A percentile compares a stretch with the other conserved stretches of the same genome.
Conservation (phyloP, 192 early-diverging fungal species). For the Linnemannia schmuckeri region DNA sequence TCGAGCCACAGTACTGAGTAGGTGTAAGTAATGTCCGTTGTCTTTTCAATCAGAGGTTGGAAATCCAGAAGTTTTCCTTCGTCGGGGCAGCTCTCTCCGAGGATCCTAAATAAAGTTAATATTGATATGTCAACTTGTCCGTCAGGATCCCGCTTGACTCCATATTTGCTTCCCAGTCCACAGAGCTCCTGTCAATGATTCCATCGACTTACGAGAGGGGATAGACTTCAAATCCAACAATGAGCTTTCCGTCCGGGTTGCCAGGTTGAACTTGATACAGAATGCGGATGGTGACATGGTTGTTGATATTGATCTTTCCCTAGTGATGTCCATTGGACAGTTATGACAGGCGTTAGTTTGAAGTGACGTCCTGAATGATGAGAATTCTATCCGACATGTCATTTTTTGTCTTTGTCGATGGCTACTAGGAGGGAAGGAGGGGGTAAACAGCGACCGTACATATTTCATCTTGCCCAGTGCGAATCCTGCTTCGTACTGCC, state of each 20-base stretch:
- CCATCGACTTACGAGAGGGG: conserved; percentile 63
- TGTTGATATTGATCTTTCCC: conserved; percentile 68
- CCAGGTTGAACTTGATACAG: conserved; percentile 60
- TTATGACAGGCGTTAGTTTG: background rate
- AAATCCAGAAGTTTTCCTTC: conserved; percentile 25
- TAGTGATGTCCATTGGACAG: background rate
- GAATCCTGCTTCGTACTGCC: conserved; percentile 67
- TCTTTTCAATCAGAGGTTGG: conserved; percentile 35
- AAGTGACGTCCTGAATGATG: background rate
- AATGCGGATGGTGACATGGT: conserved; percentile 71
- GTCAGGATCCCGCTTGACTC: background rate
- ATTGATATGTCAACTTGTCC: background rate
- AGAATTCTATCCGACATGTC: background rate
- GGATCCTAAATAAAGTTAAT: background rate
- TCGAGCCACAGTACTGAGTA: conserved; percentile 78
- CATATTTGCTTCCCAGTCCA: too few relatives aligned
- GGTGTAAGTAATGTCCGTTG: conserved; percentile 62
- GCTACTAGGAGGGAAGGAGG: background rate
- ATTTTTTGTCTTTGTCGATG: background rate
- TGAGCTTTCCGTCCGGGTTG: conserved; percentile 45
- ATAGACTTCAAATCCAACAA: conserved; percentile 79
- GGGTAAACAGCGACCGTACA: background rate
- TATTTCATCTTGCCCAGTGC: conserved; percentile 61
- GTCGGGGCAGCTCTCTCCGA: conserved; percentile 5
- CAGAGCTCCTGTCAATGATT: background rate